Percentiles rank a stretch among this genome's conserved stretches.
Conservation (phyloP, 2,329 filamentous ascomycete species). For the Teratosphaeria pseudoeucalypti region DNA sequence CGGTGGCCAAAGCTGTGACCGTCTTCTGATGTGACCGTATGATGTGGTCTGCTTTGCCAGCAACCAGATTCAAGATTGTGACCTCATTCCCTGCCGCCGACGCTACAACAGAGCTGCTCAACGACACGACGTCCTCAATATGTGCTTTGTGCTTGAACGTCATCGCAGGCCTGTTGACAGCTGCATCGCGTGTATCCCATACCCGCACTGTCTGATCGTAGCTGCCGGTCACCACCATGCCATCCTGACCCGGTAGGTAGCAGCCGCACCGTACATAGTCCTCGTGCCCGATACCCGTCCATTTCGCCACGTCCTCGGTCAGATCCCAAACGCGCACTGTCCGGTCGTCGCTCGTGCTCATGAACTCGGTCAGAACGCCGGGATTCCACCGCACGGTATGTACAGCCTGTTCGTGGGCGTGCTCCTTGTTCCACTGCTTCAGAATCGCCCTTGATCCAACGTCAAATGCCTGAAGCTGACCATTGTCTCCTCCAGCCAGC, state of each 20-base stretch:
- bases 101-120: conserved; percentile 75
- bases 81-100: conserved; percentile 79
- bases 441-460: conserved; percentile 80
- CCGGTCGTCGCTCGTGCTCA: conserved; percentile 85
- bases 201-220: conserved; percentile 90
- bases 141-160: conserved; percentile 89
- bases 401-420: conserved; percentile 71
- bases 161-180: conserved; percentile 47
- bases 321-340: conserved; percentile 93
- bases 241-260: conserved; percentile 68
- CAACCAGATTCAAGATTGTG: conserved; percentile 84
- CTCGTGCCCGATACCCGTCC: conserved; percentile 72
- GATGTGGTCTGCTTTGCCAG: conserved; percentile 74
- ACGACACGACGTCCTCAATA: conserved; percentile 78
- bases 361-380: conserved; percentile 64
- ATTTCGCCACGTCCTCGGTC: conserved; percentile 63
- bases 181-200: conserved; percentile 75
- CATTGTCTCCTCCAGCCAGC: conserved; percentile 82
- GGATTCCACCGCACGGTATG: conserved; percentile 92
- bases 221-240: conserved; percentile 76
- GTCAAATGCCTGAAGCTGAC: conserved; percentile 91
- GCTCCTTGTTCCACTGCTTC: conserved; percentile 67
- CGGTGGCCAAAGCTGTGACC: conserved; percentile 75
- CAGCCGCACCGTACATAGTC: conserved; percentile 85
- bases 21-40: conserved; percentile 97